Evolutionary conservation across 2,329 filamentous ascomycete genomes (phyloP).

Genomic region (Ophiocordyceps camponoti-saundersi): DNA sequence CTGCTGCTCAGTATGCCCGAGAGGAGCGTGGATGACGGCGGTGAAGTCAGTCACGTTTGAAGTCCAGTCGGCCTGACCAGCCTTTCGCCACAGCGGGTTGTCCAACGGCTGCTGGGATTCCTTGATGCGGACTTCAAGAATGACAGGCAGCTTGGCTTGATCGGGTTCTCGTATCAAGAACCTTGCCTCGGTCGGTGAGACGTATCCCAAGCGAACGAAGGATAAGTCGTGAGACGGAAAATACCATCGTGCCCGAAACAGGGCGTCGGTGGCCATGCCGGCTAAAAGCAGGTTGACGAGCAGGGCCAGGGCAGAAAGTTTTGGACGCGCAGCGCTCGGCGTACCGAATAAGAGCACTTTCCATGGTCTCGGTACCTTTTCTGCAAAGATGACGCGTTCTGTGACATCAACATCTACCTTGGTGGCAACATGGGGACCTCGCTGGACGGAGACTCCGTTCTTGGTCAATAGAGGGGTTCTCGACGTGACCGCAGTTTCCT

Average conservation of each 20-base stretch:
- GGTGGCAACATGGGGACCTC: slow-evolving; percentile 18
- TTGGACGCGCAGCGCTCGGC: slow-evolving; percentile 52
- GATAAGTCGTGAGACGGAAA: slow-evolving; percentile 61
- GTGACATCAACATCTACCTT: slow-evolving; percentile 40
- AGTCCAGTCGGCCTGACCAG: slow-evolving; percentile 47
- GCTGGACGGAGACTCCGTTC: slow-evolving; percentile 11
- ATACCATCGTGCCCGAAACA: slow-evolving; percentile 55
- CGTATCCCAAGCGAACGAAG: slow-evolving; percentile 75
- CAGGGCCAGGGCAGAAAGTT: slow-evolving; percentile 51
- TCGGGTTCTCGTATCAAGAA: slow-evolving; percentile 78
- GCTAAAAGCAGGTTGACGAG: slow-evolving; percentile 56
- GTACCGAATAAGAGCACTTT: slow-evolving; percentile 58
- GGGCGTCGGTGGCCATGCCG: slow-evolving; percentile 55
- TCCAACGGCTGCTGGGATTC: slow-evolving; percentile 34
- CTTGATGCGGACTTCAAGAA: slow-evolving; percentile 45
- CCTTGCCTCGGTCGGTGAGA: slow-evolving; percentile 64
- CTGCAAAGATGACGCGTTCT: slow-evolving; percentile 42
- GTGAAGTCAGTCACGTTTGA: slow-evolving; percentile 74
- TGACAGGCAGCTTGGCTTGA: slow-evolving; percentile 55
- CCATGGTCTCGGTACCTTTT: slow-evolving; percentile 38
- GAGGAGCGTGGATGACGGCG: slow-evolving; percentile 45
- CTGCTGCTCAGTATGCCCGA: slow-evolving; percentile 49
- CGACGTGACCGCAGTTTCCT: slow-evolving; percentile 21
- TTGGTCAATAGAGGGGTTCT: slow-evolving; percentile 12
- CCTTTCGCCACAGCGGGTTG: slow-evolving; percentile 46